A percentile compares a stretch with the other conserved stretches of the same genome.
These are phyloP conservation scores for Trichocomaceae sp. DNA, from an alignment of 2,329 filamentous ascomycete genomes.

Conservation along the genomic window DNA sequence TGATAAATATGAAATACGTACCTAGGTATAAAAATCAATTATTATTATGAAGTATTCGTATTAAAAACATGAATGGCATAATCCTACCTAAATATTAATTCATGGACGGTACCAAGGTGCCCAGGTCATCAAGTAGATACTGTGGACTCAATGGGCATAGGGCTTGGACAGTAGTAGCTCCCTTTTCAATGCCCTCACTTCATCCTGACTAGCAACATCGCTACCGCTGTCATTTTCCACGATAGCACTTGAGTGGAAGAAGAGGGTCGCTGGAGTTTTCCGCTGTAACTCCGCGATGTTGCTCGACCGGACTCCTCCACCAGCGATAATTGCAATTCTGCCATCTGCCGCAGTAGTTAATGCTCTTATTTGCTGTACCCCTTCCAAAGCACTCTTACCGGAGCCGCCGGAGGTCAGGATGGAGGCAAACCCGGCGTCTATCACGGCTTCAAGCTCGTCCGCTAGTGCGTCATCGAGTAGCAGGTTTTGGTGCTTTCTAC, in stretches of 20 bases:
- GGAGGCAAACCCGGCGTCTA: conserved; percentile 39
- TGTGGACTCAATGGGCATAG: no score
- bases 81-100: not conserved
- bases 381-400: conserved; percentile 30
- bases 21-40: not conserved
- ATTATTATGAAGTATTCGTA: not conserved
- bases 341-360: conserved; percentile 16
- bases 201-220: not conserved
- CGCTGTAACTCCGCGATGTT: conserved; percentile 36
- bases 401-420: conserved; percentile 46
- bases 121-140: no score
- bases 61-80: not conserved
- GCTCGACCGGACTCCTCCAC: conserved; percentile 44
- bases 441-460: conserved; percentile 28
- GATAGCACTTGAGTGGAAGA: conserved; percentile 42
- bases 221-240: not conserved
- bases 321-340: conserved; percentile 41
- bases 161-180: not conserved
- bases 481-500: not conserved
- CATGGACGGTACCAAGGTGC: not conserved
- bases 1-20: not conserved
- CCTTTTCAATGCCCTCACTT: not conserved
- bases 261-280: conserved; percentile 23
- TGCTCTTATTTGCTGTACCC: conserved; percentile 26
- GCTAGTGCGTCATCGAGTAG: not conserved